A percentile compares a stretch with the other conserved stretches of the same genome.
phyloP scores from a whole-genome alignment of 306 rosid species.

The Argentina anserina region DNA sequence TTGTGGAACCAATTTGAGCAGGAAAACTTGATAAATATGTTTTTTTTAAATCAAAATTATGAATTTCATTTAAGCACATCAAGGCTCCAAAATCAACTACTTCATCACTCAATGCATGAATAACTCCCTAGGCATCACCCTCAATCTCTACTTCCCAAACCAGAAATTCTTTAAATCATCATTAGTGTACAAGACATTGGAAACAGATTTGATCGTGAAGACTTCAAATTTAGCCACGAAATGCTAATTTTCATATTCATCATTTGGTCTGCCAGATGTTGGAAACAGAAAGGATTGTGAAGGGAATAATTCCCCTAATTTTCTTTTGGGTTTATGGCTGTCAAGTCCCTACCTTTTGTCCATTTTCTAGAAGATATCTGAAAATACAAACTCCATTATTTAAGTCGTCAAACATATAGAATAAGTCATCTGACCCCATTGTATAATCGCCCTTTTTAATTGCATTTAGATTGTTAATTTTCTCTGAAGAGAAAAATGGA shows the following conservation, averaged over 20 bases:
- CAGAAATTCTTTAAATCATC: neutral
- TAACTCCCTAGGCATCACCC: neutral
- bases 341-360: neutral
- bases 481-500: neutral
- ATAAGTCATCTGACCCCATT: neutral
- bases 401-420: neutral
- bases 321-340: neutral
- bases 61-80: neutral
- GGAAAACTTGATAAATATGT: neutral
- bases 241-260: neutral
- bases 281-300: neutral
- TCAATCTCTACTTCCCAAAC: neutral
- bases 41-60: too few species aligned
- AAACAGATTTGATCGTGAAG: neutral
- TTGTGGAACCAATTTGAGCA: neutral
- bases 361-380: neutral
- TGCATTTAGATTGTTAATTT: neutral
- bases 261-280: neutral
- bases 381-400: neutral
- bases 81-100: too few species aligned
- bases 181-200: neutral
- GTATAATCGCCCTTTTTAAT: neutral
- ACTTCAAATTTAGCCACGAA: neutral
- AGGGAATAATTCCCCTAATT: neutral
- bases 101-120: too few species aligned